These are phyloP conservation scores for Podila epicladia DNA, from an alignment of 192 early-diverging fungal genomes.

Conservation along the genomic window DNA sequence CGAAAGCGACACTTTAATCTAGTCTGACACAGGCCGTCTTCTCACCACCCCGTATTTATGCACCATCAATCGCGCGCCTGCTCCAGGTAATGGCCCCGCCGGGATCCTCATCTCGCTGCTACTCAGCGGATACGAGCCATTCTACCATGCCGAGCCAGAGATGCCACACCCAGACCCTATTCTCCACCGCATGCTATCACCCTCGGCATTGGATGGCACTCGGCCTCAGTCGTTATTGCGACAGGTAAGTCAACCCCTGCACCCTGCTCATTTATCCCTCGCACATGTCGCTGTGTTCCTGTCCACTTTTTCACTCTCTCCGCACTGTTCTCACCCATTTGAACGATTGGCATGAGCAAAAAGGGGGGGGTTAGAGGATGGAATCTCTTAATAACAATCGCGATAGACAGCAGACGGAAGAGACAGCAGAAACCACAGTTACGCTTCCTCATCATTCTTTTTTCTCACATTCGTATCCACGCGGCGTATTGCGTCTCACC, in stretches of 20 bases:
- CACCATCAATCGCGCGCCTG: too few species aligned
- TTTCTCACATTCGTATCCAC: too few species aligned
- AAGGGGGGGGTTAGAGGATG: neutral
- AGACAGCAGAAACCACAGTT: neutral
- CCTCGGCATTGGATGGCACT: slow-evolving; percentile 17
- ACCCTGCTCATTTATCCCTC: neutral
- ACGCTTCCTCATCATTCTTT: neutral
- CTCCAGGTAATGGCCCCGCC: slow-evolving; percentile 40
- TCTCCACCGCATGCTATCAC: slow-evolving; percentile 38
- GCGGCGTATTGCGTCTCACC: too few species aligned
- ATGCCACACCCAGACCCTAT: slow-evolving; percentile 44
- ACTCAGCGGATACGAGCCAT: slow-evolving; percentile 36
- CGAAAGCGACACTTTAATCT: neutral
- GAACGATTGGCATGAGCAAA: neutral
- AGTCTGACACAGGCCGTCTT: neutral
- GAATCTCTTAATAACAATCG: neutral
- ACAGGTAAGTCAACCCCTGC: slow-evolving; percentile 16
- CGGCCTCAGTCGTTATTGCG: slow-evolving; percentile 30
- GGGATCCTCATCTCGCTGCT: slow-evolving; percentile 40
- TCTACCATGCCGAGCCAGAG: slow-evolving; percentile 34
- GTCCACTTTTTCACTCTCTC: too few species aligned
- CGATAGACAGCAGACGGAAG: too few species aligned
- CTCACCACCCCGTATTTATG: too few species aligned
- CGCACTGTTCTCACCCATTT: too few species aligned
- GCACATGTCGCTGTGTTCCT: too few species aligned